These are phyloP conservation scores for Nitzschia sp. DNA, from an alignment of 108 stramenopile species.

Conservation along the genomic window DNA sequence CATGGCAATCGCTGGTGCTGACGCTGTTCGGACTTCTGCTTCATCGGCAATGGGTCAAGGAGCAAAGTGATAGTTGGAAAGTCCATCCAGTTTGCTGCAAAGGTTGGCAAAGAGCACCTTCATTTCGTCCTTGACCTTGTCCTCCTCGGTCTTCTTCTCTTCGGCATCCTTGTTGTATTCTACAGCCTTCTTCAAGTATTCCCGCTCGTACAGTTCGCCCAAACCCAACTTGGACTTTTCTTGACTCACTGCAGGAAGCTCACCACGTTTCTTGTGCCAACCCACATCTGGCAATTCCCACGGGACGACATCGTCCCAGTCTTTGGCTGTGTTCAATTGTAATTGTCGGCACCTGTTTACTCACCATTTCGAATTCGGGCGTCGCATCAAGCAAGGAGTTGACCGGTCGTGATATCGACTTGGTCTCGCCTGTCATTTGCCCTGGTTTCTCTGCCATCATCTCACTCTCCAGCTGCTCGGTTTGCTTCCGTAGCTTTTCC, in stretches of 20 bases:
- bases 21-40: constrained; percentile 76
- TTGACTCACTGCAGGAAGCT: constrained; percentile 93
- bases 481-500: constrained; percentile 74
- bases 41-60: constrained; percentile 92
- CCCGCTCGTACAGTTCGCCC: constrained; percentile 95
- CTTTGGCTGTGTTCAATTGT: constrained; percentile 89
- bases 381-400: constrained; percentile 93
- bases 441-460: constrained; percentile 95
- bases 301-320: constrained; percentile 96
- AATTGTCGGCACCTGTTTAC: constrained; percentile 85
- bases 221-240: constrained; percentile 96
- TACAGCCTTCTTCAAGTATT: constrained; percentile 88
- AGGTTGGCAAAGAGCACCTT: constrained; percentile 82
- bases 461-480: constrained; percentile 89
- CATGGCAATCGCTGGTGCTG: constrained; percentile 94
- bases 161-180: constrained; percentile 82
- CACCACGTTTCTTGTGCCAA: constrained; percentile 66
- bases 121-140: constrained; percentile 87
- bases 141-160: constrained; percentile 83
- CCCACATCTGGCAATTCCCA: constrained; percentile 88
- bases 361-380: constrained; percentile 94
- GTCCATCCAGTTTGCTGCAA: constrained; percentile 92
- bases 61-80: constrained; percentile 98
- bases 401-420: constrained; percentile 71
- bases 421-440: constrained; percentile 93